phyloP scores from a whole-genome alignment of 495 filamentous ascomycete genomes.

The Lophiostoma macrostomum region DNA sequence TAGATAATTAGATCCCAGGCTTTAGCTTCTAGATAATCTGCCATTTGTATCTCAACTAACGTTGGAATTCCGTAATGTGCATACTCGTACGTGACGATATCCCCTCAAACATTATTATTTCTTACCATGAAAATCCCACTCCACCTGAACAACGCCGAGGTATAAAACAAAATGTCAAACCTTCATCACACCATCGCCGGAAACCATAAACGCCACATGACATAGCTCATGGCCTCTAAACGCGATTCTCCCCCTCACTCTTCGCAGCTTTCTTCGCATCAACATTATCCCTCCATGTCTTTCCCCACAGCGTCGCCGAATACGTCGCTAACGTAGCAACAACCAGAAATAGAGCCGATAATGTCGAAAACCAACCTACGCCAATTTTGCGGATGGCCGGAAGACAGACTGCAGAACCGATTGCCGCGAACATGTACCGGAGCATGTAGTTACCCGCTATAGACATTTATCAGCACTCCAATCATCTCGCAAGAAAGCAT shows the following conservation, averaged over 20 bases:
- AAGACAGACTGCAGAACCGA: slow-evolving; percentile 62
- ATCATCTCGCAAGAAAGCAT: no score
- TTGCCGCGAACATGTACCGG: slow-evolving; percentile 64
- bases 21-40: no score
- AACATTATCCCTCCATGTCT: slow-evolving; percentile 52
- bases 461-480: no score
- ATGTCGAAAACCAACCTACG: slow-evolving; percentile 55
- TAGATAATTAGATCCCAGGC: no score
- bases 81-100: no score
- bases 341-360: slow-evolving; percentile 53
- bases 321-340: slow-evolving; percentile 46
- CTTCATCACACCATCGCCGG: not conserved
- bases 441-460: slow-evolving; percentile 67
- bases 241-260: slow-evolving; percentile 15
- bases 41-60: no score
- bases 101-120: no score
- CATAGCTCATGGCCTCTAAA: slow-evolving; percentile 4
- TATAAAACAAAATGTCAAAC: not conserved
- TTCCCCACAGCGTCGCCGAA: slow-evolving; percentile 52
- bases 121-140: no score
- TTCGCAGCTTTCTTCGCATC: slow-evolving; percentile 44
- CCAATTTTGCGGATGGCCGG: slow-evolving; percentile 65
- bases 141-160: no score
- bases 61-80: no score
- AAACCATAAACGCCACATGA: not conserved